Evolutionary conservation across 2,329 filamentous ascomycete genomes (phyloP).

Genomic region (Xylariaceae sp.): DNA sequence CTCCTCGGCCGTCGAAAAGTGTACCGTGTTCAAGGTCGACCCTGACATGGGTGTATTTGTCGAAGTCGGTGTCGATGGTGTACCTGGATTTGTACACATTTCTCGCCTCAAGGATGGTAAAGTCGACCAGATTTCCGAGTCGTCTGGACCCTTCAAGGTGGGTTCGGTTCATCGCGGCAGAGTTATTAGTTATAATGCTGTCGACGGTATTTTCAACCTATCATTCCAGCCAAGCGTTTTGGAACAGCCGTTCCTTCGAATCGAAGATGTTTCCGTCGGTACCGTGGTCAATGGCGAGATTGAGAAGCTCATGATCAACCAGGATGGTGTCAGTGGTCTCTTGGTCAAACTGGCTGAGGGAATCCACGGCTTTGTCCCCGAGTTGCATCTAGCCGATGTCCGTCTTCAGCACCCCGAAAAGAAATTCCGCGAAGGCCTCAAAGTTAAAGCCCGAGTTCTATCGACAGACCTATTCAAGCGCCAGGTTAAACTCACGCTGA

Average conservation of each 20-base stretch:
- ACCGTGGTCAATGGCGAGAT: slow-evolving; percentile 75
- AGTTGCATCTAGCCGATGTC: slow-evolving; percentile 83
- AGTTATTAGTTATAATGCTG: slow-evolving; percentile 76
- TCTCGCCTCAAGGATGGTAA: slow-evolving; percentile 87
- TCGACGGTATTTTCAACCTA: slow-evolving; percentile 81
- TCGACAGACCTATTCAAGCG: slow-evolving; percentile 71
- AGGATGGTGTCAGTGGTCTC: slow-evolving; percentile 72
- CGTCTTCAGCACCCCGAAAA: slow-evolving; percentile 88
- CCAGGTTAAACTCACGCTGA: slow-evolving; percentile 80
- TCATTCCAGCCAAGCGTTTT: slow-evolving; percentile 79
- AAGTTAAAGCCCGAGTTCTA: slow-evolving; percentile 79
- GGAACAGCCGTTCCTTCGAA: slow-evolving; percentile 81
- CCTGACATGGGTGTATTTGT: slow-evolving; percentile 76
- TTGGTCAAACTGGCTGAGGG: slow-evolving; percentile 80
- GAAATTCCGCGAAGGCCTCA: slow-evolving; percentile 84
- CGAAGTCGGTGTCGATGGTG: slow-evolving; percentile 59
- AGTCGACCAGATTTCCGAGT: slow-evolving; percentile 73
- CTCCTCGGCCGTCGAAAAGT: slow-evolving; percentile 71
- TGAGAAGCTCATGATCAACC: slow-evolving; percentile 75
- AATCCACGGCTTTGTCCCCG: slow-evolving; percentile 81
- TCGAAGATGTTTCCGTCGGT: slow-evolving; percentile 83
- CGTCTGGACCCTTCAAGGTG: slow-evolving; percentile 70
- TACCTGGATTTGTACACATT: slow-evolving; percentile 89
- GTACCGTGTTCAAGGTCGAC: slow-evolving; percentile 75
- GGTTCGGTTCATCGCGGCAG: slow-evolving; percentile 76